Evolutionary conservation across 2,329 filamentous ascomycete species (phyloP).

Genomic region (Bisporella sp.): DNA sequence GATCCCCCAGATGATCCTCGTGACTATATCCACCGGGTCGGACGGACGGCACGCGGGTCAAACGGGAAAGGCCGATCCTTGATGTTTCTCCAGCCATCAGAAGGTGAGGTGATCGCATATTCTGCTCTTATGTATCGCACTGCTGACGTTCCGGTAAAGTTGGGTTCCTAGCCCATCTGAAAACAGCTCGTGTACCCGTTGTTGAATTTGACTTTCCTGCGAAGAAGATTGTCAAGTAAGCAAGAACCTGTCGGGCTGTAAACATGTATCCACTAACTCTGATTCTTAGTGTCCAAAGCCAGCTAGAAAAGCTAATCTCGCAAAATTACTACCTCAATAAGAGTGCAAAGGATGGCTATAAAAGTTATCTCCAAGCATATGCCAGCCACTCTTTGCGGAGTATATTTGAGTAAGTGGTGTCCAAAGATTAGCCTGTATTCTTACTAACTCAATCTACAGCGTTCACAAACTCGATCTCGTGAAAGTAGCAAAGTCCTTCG

Average conservation of each 20-base stretch:
- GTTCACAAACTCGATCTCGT: slow-evolving; percentile 74
- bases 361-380: slow-evolving; percentile 91
- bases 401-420: slow-evolving; percentile 55
- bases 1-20: slow-evolving; percentile 87
- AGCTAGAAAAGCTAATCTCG: slow-evolving; percentile 87
- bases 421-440: no score
- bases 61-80: slow-evolving; percentile 80
- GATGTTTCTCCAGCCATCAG: slow-evolving; percentile 87
- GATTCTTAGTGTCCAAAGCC: slow-evolving; percentile 57
- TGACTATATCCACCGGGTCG: slow-evolving; percentile 93
- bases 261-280: no score
- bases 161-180: slow-evolving; percentile 85
- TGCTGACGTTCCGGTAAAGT: slow-evolving; percentile 33
- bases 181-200: slow-evolving; percentile 84
- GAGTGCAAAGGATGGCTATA: slow-evolving; percentile 69
- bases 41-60: slow-evolving; percentile 81
- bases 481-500: slow-evolving; percentile 80
- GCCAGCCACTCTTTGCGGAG: slow-evolving; percentile 75
- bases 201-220: slow-evolving; percentile 93
- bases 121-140: no score
- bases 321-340: slow-evolving; percentile 98
- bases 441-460: slow-evolving; percentile 1
- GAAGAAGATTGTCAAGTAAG: slow-evolving; percentile 74
- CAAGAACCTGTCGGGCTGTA: no score
- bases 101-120: slow-evolving; percentile 31